Evolutionary conservation across 371 early-diverging fungal species (phyloP), one percentile per base, ranked within the genome.

Genomic region (Dentiscutata heterogama): DNA sequence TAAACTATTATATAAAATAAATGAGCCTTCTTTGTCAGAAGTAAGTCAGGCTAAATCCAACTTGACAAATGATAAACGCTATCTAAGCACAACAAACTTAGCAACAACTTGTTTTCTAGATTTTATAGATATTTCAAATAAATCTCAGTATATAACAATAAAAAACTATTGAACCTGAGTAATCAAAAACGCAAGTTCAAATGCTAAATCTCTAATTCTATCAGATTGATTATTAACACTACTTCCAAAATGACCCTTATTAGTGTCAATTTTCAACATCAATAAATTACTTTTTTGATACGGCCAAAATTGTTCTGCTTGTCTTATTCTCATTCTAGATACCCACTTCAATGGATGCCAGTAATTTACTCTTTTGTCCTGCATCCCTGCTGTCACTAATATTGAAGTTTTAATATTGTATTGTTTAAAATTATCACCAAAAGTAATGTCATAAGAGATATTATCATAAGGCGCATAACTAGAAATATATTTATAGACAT

Each of bases 381-480:
- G 91, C 78, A 93, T 89, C 3, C 94, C 95, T 58, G 93, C 94
- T 1, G 94, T 93, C n/a, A 94, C 90, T 84, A 94, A 88, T 5
- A 95, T 83, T 0, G 94, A 90, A 5, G 96, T 35, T 46, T 10
- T 58, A n/a, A 25, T 14, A 68, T 68, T 18, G 25, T 46, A 11
- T 35, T 27, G 46, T 39, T 11, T 81, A 13, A 25, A 20, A 29
- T 20, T 7, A 13, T 75, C 6, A 35, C 25, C 20, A 70, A 60
- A 16, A 35, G 39, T 31, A 27, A 81, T 18, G 27, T 83, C 79
- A 27, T 4, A 50, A 3, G 83, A 84, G n/a, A 95, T 86, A 77
- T 93, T 94, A 67, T 96, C 96, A 81, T 96, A 96, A 0, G 96
- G 96, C 8, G 96, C 90, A 78, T 95, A 96, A 54, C 84, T 82